Evolutionary conservation across 805 yeast species (phyloP), one percentile per base, ranked within the genome.

Genomic region (Schwanniomyces yamadae): DNA sequence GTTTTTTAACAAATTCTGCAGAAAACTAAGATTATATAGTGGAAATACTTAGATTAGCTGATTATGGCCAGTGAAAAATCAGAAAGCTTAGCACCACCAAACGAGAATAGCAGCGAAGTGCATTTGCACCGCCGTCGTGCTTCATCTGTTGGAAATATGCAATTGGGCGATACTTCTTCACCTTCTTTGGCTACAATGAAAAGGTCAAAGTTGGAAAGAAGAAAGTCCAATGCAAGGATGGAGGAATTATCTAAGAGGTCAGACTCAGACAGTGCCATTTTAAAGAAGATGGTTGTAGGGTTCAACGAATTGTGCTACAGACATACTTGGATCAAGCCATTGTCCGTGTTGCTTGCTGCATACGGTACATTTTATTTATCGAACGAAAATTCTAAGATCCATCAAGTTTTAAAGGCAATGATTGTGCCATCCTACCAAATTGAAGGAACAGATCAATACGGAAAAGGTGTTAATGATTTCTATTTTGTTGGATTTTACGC

Each of bases 391-490:
- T 70, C 86, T 0, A 64, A 66, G 24, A 54, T 78, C 14, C 87
- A 86, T 56, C 75, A 78, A 3, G 33, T 48, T 14, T 61, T 88
- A 39, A 79, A 76, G 50, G 70, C 69, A 58, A 80, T 85, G 60
- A 70, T 88, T 25, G 59, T 75, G 4, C 69, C 84, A 10, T 80
- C 93, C 0, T 84, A 88, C 54, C 69, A 69, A 31, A 70, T 80
- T 28, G 77, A 69, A 15, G 80, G 75, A 18, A 71, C 85, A 1
- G 75, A 79, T 35, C 78, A 76, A 36, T 93, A 90, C 57, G 97
- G 86, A 18, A 93, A 93, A 62, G 99, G 99, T 38, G 66, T 56
- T 30, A 78, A 80, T 51, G 99, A 93, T 63, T 75, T 89, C 46
- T 72, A 72, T 15, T 93, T 89, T 66, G 86, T 91, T 11, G 70